Base-by-base conservation (phyloP, 352 stramenopile genomes). In the Phytophthora foliorum region DNA sequence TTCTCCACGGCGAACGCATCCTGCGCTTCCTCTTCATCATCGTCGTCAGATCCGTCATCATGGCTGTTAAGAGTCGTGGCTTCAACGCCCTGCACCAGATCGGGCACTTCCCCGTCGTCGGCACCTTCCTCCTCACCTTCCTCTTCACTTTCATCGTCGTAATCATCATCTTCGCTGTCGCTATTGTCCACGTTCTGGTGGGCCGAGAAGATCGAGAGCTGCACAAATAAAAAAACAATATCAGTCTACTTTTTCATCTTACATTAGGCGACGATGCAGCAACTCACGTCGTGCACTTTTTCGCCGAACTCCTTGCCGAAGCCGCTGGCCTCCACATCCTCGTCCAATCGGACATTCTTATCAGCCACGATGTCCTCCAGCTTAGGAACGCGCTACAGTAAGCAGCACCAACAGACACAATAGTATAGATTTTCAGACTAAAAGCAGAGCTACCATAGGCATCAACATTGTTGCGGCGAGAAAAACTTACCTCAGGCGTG, bases 181-280 rank as follows among this genome's bases (percentile, higher is more conserved):
- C 76, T 75, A 13, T 79, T 72, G 7, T 87, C 72, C 32, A 71
- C 49, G 19, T 74, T 77, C 34, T 87, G 87, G 48, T 94, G 87
- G 11, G 85, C 87, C 7, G 87, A 88, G 49, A 92, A 94, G 69
- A 94, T 94, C n/a, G 83, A 90, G 27, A 94, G 77, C 86, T 94
- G 66, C 3, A 66, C 7, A 66, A 42, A 54, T 32, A 57, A 55
- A 48, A 32, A 22, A 25, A 34, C 21, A 49, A 24, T 19, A 44
- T 63, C 24, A 68, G 24, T 22, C 17, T 61, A 22, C 13, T 6
- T 21, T 22, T 38, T 7, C 3, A 46, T 4, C 24, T 51, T n/a
- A 14, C n/a, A 49, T 31, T 52, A 14, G 42, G 13, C 25, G 29
- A 22, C 22, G 17, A 45, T 21, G 17, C 19, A 59, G 11, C 8